Conservation (phyloP, 1,284 basidiomycete genomes). For the Papiliotrema terrestris region DNA sequence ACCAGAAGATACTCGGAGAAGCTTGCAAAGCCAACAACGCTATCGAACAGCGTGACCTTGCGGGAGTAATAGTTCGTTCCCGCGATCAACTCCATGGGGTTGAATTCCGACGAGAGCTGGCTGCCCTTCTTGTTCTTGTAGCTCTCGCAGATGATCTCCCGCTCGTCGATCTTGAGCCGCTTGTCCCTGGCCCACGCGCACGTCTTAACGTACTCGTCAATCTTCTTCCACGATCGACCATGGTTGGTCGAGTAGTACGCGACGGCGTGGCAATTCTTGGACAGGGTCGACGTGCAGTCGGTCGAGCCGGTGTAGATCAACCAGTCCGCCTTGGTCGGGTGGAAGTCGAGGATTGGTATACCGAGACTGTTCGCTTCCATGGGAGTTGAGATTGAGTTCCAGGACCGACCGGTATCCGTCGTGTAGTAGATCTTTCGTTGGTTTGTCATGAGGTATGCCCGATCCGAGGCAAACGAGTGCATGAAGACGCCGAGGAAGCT, state of each 20-base stretch:
- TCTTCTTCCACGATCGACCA: slow-evolving; percentile 68
- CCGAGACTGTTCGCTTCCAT: slow-evolving; percentile 74
- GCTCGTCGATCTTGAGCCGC: slow-evolving; percentile 72
- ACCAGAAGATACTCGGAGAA: slow-evolving; percentile 95
- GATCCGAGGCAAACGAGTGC: slow-evolving; percentile 71
- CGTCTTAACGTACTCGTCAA: slow-evolving; percentile 83
- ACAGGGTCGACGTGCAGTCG: slow-evolving; percentile 57
- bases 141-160: slow-evolving; percentile 88
- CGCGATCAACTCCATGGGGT: slow-evolving; percentile 73
- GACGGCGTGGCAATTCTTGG: slow-evolving; percentile 61
- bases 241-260: slow-evolving; percentile 72
- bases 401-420: slow-evolving; percentile 71
- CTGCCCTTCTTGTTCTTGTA: slow-evolving; percentile 77
- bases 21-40: slow-evolving; percentile 90
- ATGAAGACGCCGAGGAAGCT: slow-evolving; percentile 80
- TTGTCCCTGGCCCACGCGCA: slow-evolving; percentile 89
- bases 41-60: slow-evolving; percentile 74
- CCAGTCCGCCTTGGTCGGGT: slow-evolving; percentile 72
- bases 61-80: slow-evolving; percentile 71
- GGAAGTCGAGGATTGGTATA: slow-evolving; percentile 77
- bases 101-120: slow-evolving; percentile 60
- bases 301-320: slow-evolving; percentile 84
- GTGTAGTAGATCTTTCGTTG: slow-evolving; percentile 69
- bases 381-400: slow-evolving; percentile 64
- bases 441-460: slow-evolving; percentile 85